These are phyloP conservation scores for Bretschneidera sinensis DNA, from an alignment of 345 rosid genomes.

Conservation along the genomic window DNA sequence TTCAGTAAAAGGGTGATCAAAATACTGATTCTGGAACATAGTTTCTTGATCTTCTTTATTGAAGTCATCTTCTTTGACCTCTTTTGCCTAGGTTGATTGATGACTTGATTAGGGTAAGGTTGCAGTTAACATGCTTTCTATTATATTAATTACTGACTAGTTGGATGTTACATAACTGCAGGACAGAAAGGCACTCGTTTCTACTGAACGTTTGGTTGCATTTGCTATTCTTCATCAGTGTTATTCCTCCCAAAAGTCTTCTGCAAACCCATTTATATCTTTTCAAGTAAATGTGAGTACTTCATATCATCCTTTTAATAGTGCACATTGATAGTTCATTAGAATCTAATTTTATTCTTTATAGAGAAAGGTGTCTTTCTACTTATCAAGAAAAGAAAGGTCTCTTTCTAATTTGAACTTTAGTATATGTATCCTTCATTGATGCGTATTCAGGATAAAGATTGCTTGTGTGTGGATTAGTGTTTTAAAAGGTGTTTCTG, in stretches of 20 bases:
- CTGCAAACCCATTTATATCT: constrained; percentile 58
- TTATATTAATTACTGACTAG: neutral
- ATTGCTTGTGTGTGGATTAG: constrained; percentile 6
- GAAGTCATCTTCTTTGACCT: neutral
- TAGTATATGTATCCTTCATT: constrained; percentile 7
- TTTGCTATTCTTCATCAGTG: constrained; percentile 58
- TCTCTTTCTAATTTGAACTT: constrained; percentile 4
- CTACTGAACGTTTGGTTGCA: constrained; percentile 70
- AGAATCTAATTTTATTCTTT: neutral
- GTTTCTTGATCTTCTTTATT: constrained; percentile 1
- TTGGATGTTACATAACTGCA: constrained; percentile 26
- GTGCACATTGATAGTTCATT: neutral
- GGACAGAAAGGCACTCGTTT: constrained; percentile 47
- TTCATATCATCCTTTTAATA: constrained; percentile 6
- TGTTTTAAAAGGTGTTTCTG: no score
- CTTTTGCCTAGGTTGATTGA: neutral
- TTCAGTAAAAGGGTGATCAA: no score
- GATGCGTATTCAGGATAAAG: neutral
- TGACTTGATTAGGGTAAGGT: constrained; percentile 3
- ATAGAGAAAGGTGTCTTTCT: neutral
- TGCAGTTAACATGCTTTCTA: neutral
- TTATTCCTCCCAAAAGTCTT: constrained; percentile 50
- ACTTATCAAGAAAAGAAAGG: constrained; percentile 5
- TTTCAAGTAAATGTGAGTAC: constrained; percentile 50
- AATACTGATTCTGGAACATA: neutral